Conservation (phyloP, 768 basidiomycete species). For the Podaxis sp. region DNA sequence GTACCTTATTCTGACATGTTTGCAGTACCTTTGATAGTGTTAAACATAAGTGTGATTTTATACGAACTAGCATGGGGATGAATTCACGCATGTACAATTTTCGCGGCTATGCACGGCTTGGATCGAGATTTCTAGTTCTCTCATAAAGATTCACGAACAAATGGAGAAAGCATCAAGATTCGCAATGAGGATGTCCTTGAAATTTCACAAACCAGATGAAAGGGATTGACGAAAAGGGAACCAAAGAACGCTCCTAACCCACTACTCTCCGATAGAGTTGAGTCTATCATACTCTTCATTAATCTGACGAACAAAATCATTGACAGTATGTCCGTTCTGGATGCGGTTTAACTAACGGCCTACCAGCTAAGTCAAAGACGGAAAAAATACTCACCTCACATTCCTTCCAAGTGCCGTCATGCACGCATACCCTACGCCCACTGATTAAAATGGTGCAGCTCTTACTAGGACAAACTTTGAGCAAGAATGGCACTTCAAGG, state of each 20-base stretch:
- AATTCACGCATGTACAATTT: slow-evolving; percentile 13
- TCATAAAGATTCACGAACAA: neutral
- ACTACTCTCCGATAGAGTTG: slow-evolving; percentile 35
- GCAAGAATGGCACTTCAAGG: neutral
- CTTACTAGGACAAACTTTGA: slow-evolving; percentile 43
- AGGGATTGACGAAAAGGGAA: neutral
- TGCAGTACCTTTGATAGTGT: slow-evolving; percentile 86
- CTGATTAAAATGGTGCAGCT: slow-evolving; percentile 89
- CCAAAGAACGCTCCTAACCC: neutral
- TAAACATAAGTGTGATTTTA: slow-evolving; percentile 84
- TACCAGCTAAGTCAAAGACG: neutral
- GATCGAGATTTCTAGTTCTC: neutral
- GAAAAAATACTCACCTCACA: slow-evolving; percentile 56
- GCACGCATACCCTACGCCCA: slow-evolving; percentile 65
- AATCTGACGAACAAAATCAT: slow-evolving; percentile 79
- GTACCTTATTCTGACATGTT: slow-evolving; percentile 9
- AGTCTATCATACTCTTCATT: slow-evolving; percentile 68
- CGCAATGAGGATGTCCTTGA: neutral
- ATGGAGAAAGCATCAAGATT: neutral
- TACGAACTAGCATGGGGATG: slow-evolving; percentile 78
- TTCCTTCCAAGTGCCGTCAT: slow-evolving; percentile 75
- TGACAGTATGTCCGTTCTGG: slow-evolving; percentile 70
- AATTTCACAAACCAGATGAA: neutral
- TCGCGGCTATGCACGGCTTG: neutral
- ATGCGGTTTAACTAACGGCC: neutral